Base-by-base conservation (phyloP, 1,284 basidiomycete species). In the Fomes fomentarius region DNA sequence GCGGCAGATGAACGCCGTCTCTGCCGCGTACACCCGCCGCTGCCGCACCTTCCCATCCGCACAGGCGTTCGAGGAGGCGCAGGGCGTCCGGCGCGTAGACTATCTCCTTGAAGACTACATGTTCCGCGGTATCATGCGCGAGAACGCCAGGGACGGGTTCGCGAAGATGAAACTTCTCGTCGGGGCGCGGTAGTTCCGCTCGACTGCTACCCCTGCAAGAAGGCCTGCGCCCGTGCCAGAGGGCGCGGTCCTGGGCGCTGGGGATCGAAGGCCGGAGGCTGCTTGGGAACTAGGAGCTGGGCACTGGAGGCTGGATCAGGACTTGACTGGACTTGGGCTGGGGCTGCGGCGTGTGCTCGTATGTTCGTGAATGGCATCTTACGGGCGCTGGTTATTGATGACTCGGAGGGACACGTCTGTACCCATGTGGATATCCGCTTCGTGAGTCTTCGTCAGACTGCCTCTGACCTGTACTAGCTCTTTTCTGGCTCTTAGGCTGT, bases 121-220 rank as follows among this genome's bases (percentile, higher is more conserved):
- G 66, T 84, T 89, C 70, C 77, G 71, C 48, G 87, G 86, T 9
- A 67, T 89, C 55, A 66, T 76, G 26, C 75, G 78, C 56, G 66
- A 67, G 58, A 66, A 48, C 54, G 71, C 49, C 44, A 61, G 71
- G 63, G 72, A 73, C 14, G 72, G 74, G 7, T 75, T 73, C 53
- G 71, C 72, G 57, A 67, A 72, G 37, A 69, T 78, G 66, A 72
- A 62, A 58, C 61, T 79, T 17, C 58, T 76, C n/a, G 68, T 76
- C 5, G 68, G 66, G 15, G 51, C 54, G 28, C 26, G 35, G 26
- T 62, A 54, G 57, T 14, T 7, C 34, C 41, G 1, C 35, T 19
- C 35, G 15, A 3, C 3, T 17, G 4, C 35, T 8, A 5, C 11
- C 34, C 8, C n/a, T 9, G 34, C n/a, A n/a, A 5, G 15, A 35